phyloP scores from a whole-genome alignment of 306 rosid species.

The Potentilla sterilis region DNA sequence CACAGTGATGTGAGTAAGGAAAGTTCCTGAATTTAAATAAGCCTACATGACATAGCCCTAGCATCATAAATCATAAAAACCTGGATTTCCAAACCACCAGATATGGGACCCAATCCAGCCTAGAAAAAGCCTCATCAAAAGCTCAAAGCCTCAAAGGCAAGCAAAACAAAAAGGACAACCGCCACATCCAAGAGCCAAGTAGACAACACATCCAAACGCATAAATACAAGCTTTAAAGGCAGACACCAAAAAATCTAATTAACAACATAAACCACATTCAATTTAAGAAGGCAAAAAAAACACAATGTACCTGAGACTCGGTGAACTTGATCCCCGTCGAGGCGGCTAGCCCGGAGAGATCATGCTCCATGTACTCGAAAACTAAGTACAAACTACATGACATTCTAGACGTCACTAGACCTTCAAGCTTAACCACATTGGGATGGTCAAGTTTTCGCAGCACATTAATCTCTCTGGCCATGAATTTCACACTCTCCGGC shows the following conservation, averaged over 20 bases:
- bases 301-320: constrained; percentile 72
- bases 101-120: constrained; percentile 45
- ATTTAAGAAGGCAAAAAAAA: neutral
- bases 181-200: constrained; percentile 12
- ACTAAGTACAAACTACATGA: constrained; percentile 93
- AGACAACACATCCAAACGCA: constrained; percentile 17
- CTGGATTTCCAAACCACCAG: constrained; percentile 21
- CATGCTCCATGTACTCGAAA: constrained; percentile 97
- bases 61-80: constrained; percentile 27
- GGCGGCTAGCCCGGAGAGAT: constrained; percentile 93
- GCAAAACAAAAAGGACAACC: constrained; percentile 29
- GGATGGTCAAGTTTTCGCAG: constrained; percentile 93
- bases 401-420: constrained; percentile 96
- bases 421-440: constrained; percentile 92
- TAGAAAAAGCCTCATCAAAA: constrained; percentile 35
- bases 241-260: constrained; percentile 18
- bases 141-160: constrained; percentile 18
- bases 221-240: constrained; percentile 16
- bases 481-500: constrained; percentile 96
- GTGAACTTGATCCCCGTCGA: constrained; percentile 78
- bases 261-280: neutral
- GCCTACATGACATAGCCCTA: constrained; percentile 18
- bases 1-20: constrained; percentile 20
- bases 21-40: constrained; percentile 28
- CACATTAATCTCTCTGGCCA: constrained; percentile 96